A percentile compares a stretch with the other conserved stretches of the same genome.
Conservation (phyloP, 1,284 basidiomycete genomes). For the Ganoderma multipileum region DNA sequence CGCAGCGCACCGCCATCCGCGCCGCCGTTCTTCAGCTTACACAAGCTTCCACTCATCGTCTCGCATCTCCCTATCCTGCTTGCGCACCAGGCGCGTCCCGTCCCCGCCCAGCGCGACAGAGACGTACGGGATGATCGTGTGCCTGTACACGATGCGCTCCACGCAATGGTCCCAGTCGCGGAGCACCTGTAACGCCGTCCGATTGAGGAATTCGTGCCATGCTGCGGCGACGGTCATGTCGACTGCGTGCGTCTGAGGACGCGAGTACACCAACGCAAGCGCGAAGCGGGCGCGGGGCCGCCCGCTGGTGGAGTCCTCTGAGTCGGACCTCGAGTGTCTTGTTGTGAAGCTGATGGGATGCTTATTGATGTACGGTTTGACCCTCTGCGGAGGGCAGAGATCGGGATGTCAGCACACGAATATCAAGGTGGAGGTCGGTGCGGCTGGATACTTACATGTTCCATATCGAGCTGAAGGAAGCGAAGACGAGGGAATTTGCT, state of each 20-base stretch:
- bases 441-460: neutral
- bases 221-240: neutral
- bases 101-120: constrained; percentile 5
- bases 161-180: constrained; percentile 7
- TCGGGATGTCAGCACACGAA: neutral
- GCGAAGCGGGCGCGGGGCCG: neutral
- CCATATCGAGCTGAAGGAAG: constrained; percentile 15
- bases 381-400: neutral
- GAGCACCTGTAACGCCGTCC: constrained; percentile 12
- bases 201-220: constrained; percentile 17
- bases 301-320: neutral
- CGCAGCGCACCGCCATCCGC: no score
- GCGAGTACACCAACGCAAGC: constrained; percentile 4
- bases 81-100: constrained; percentile 4
- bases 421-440: neutral
- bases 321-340: neutral
- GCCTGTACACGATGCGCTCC: constrained; percentile 14
- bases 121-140: constrained; percentile 18
- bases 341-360: constrained; percentile 2
- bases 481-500: constrained; percentile 7
- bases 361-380: neutral
- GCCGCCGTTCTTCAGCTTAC: neutral
- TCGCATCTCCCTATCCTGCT: constrained; percentile 7
- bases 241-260: neutral
- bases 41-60: constrained; percentile 13